A percentile compares a stretch with the other conserved stretches of the same genome.
phyloP scores from a whole-genome alignment of 2,329 filamentous ascomycete species.

The Cryphonectria naterciae region DNA sequence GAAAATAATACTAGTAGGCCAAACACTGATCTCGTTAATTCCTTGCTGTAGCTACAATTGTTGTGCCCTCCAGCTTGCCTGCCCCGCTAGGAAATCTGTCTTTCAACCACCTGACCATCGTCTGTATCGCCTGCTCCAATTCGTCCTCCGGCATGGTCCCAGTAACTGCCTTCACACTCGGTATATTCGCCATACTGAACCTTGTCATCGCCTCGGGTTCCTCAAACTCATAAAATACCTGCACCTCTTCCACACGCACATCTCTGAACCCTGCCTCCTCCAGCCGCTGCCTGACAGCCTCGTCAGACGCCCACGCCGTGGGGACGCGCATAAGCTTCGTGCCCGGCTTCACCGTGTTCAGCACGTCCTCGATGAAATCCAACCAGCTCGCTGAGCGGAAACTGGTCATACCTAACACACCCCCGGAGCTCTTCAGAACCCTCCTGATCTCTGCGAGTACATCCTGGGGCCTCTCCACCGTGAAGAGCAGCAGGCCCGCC shows the following conservation, averaged over 20 bases:
- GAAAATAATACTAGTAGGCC: no score
- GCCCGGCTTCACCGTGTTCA: not conserved
- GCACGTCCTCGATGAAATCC: not conserved
- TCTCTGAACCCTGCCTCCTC: not conserved
- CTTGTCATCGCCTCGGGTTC: slow-evolving; percentile 2
- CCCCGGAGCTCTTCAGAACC: not conserved
- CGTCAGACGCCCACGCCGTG: not conserved
- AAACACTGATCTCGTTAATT: not conserved
- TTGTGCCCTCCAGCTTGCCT: not conserved
- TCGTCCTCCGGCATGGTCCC: not conserved
- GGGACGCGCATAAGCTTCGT: not conserved
- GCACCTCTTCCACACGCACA: not conserved
- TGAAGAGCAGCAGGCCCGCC: slow-evolving; percentile 4
- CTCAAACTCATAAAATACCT: not conserved
- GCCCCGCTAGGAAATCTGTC: not conserved
- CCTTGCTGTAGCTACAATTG: not conserved
- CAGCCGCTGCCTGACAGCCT: not conserved
- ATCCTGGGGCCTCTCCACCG: not conserved
- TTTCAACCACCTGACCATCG: not conserved
- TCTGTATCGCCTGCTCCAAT: not conserved
- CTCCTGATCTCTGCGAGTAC: not conserved
- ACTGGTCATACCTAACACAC: slow-evolving; percentile 1
- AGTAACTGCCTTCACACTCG: not conserved
- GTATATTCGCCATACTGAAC: not conserved
- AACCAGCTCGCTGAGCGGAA: not conserved